These are phyloP conservation scores for Dothideomycetes sp. DNA, from an alignment of 2,329 filamentous ascomycete genomes.

Conservation along the genomic window DNA sequence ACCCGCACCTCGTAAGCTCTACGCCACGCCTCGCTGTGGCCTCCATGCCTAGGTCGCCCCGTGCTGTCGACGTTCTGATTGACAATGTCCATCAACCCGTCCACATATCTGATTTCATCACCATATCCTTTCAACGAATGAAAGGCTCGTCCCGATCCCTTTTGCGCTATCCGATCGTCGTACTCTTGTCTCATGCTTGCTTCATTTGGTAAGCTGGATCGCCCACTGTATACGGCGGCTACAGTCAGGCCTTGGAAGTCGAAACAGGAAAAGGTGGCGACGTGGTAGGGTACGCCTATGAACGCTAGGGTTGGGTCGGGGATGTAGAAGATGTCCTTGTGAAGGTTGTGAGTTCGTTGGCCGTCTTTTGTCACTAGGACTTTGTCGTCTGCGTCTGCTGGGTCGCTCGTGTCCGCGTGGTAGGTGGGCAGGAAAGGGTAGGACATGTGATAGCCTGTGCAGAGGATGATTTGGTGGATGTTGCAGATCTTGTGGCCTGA, in stretches of 20 bases:
- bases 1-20: constrained; percentile 22
- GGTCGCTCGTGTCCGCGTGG: constrained; percentile 32
- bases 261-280: constrained; percentile 57
- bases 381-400: constrained; percentile 38
- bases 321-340: constrained; percentile 64
- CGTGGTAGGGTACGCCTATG: constrained; percentile 51
- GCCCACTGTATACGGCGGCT: constrained; percentile 45
- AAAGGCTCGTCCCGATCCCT: constrained; percentile 32
- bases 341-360: constrained; percentile 52
- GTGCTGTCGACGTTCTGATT: constrained; percentile 20
- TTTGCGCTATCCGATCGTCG: constrained; percentile 20
- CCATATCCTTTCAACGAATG: constrained; percentile 30
- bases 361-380: constrained; percentile 52
- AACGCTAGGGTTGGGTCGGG: constrained; percentile 53
- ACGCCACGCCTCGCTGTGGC: constrained; percentile 26
- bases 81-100: constrained; percentile 27
- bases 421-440: constrained; percentile 51
- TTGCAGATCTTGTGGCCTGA: constrained; percentile 41
- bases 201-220: constrained; percentile 34
- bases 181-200: constrained; percentile 34
- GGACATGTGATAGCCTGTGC: constrained; percentile 58
- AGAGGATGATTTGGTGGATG: constrained; percentile 53
- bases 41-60: constrained; percentile 16
- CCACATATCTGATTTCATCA: constrained; percentile 28
- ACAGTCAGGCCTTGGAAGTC: constrained; percentile 58